Conservation (phyloP, 441 rosid genomes). For the Erodium texanum region DNA sequence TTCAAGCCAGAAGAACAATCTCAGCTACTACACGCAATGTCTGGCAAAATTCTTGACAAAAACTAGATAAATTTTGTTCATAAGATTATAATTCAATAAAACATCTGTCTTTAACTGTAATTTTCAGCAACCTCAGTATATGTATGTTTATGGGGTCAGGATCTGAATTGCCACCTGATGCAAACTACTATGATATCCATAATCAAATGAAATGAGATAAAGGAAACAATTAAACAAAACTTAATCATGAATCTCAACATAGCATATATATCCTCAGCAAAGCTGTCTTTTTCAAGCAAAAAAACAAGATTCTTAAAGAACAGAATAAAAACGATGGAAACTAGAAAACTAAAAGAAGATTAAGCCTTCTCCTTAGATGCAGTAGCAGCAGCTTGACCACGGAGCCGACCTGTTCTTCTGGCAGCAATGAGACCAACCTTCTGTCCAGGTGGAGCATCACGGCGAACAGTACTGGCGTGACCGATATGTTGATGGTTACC, state of each 20-base stretch:
- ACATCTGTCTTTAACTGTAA: too few species aligned
- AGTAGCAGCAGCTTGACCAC: background rate
- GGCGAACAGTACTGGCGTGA: background rate
- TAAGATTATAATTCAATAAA: background rate
- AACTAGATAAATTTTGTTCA: background rate
- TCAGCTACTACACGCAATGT: too few species aligned
- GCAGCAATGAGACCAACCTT: slow-evolving; percentile 1
- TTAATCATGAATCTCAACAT: background rate
- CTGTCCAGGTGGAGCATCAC: background rate
- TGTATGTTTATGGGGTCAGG: too few species aligned
- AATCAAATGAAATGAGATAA: too few species aligned
- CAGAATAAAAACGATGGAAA: background rate
- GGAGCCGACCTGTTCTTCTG: background rate
- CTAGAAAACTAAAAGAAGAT: background rate
- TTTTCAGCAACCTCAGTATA: too few species aligned
- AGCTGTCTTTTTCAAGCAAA: too few species aligned
- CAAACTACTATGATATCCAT: too few species aligned
- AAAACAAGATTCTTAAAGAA: background rate
- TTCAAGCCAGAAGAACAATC: background rate
- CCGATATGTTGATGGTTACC: slow-evolving; percentile 1
- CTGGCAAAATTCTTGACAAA: background rate
- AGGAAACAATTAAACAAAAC: background rate
- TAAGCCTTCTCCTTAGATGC: background rate
- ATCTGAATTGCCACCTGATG: too few species aligned
- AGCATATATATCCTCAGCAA: too few species aligned